These are phyloP conservation scores for Pelargonium citronellum DNA, from an alignment of 441 rosid species.

Conservation along the genomic window DNA sequence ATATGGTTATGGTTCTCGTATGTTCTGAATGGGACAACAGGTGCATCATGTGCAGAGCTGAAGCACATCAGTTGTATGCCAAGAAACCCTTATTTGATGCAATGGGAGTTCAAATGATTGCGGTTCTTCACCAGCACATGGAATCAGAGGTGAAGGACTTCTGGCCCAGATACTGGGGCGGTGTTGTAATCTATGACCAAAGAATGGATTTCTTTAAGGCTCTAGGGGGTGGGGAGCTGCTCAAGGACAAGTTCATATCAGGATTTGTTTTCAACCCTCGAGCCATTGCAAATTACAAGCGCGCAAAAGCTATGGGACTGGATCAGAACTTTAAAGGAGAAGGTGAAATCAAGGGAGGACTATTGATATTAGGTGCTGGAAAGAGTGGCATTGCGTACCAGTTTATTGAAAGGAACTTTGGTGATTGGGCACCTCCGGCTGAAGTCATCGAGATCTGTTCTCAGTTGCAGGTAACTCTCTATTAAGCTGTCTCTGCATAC, in stretches of 20 bases:
- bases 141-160: slow-evolving; percentile 63
- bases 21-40: slow-evolving; percentile 28
- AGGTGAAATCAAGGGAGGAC: slow-evolving; percentile 68
- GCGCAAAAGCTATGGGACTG: slow-evolving; percentile 47
- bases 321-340: slow-evolving; percentile 56
- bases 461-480: slow-evolving; percentile 42
- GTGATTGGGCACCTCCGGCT: slow-evolving; percentile 58
- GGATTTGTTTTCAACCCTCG: slow-evolving; percentile 62
- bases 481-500: slow-evolving; percentile 4
- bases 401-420: slow-evolving; percentile 64
- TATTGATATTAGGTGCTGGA: slow-evolving; percentile 42
- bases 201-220: slow-evolving; percentile 58
- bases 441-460: slow-evolving; percentile 53
- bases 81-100: slow-evolving; percentile 60
- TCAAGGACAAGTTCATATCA: slow-evolving; percentile 59
- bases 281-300: slow-evolving; percentile 62
- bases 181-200: slow-evolving; percentile 44
- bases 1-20: too few species aligned
- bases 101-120: slow-evolving; percentile 49
- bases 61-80: slow-evolving; percentile 57
- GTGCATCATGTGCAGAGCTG: slow-evolving; percentile 76
- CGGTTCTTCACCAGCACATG: slow-evolving; percentile 60
- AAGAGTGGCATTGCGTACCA: slow-evolving; percentile 53
- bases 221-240: slow-evolving; percentile 57
- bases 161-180: slow-evolving; percentile 77